Base-by-base conservation (phyloP, 495 filamentous ascomycete genomes). In the Penicillium pulvis region DNA sequence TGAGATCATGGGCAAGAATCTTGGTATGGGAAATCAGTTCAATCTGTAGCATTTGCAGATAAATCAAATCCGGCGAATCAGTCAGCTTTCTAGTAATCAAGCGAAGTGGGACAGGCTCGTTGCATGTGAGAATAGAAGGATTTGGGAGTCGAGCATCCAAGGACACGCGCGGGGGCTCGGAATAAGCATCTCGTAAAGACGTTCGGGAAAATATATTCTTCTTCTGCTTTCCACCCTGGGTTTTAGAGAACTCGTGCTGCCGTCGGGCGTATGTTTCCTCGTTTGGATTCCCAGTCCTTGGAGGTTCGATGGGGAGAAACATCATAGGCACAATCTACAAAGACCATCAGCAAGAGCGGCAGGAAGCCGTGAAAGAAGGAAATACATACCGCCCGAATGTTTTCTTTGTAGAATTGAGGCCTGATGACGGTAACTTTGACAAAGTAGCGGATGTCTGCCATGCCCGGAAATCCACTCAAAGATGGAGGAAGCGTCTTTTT, bases 261-360 rank as follows among this genome's bases (percentile, higher is more conserved):
- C 91, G 81, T 50, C 91, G 77, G 12, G 92, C 94, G 69, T 87
- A 98, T 11, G 89, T 86, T 72, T 98, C 94, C 61, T 89, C 85
- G 48, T 81, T 83, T 2, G 85, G 79, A 50, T 80, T 78, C 3
- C 83, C 74, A 7, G 85, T 86, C 46, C 90, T 80, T 8, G 92
- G 93, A 2, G 91, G 91, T 66, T 98, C 94, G 66, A 98, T 92
- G 6, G 94, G 94, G 8, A 97, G 79, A 70, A 98, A 96, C 43
- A 89, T 92, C 68, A 98, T 79, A 52, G 78, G 73, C 0, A 79
- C 74, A 52, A 79, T 69, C 85, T 88, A 56, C 0, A 16, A 54
- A 20, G 10, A 39, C 49, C 16, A 43, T 69, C 28, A 68, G 49
- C 43, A 20, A 54, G 12, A 31, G 16, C n/a, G 30, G 10, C 20